phyloP scores from a whole-genome alignment of 2,329 filamentous ascomycete species.

The Aspergillus pseudonomiae region DNA sequence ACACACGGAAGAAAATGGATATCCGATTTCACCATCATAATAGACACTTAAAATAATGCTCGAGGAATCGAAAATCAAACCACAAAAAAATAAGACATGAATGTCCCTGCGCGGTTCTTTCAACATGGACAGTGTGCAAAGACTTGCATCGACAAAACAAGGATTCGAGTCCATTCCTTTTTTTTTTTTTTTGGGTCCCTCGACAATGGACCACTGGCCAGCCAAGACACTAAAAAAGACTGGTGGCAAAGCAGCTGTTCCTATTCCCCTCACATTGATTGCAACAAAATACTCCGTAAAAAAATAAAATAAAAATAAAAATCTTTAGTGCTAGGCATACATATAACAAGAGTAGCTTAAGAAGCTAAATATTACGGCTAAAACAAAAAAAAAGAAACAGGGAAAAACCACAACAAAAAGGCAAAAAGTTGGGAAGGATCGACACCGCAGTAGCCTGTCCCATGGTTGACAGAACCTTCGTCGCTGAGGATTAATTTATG shows the following conservation, averaged over 20 bases:
- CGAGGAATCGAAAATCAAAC: not conserved
- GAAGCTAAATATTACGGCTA: not conserved
- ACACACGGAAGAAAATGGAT: not conserved
- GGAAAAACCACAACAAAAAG: not conserved
- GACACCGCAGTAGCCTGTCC: slow-evolving; percentile 31
- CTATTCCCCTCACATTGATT: not conserved
- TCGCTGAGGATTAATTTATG: not conserved
- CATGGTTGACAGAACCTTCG: slow-evolving; percentile 27
- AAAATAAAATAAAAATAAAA: not conserved
- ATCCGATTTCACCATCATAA: not conserved
- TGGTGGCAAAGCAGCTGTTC: slow-evolving; percentile 15
- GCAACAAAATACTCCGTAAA: not conserved
- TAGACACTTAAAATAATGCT: no score
- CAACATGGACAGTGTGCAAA: slow-evolving; percentile 10
- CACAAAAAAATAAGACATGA: not conserved
- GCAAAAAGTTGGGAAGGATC: slow-evolving; percentile 17
- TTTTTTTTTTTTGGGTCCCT: not conserved
- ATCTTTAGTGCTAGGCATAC: not conserved
- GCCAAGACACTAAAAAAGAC: slow-evolving; percentile 16
- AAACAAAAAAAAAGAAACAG: not conserved
- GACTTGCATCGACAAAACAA: slow-evolving; percentile 20
- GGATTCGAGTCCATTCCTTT: slow-evolving; percentile 16
- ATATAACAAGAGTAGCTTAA: not conserved
- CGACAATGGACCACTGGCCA: not conserved
- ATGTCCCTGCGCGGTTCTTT: slow-evolving; percentile 4